Evolutionary conservation across 2,329 filamentous ascomycete species (phyloP), one percentile per base, ranked within the genome.

Genomic region (Cercospora sojina): DNA sequence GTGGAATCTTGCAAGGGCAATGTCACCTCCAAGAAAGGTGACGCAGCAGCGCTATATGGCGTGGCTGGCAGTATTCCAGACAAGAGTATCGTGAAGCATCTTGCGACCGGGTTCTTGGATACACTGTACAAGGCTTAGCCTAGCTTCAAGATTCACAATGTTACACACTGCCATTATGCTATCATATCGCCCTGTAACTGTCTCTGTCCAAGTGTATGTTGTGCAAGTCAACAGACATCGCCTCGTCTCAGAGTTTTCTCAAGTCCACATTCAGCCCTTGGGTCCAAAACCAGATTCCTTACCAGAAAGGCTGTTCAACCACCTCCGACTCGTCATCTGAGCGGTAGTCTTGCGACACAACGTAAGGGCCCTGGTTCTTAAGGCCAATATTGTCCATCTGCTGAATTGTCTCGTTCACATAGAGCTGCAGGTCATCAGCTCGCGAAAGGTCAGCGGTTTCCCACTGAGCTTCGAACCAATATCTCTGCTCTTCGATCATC

Each of bases 41-140:
- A 97, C 77, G 88, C 92, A 13, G 91, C 92, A 1, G 93, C 93
- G 4, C 81, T 99, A 69, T 99, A 99, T 79, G 95, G 95, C 63
- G 93, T 99, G 65, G 95, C 95, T 0, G 95, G 95, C 5, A 96
- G 91, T 75, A 80, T 99, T 79, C 95, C 95, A 1, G 96, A 99
- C 78, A 98, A 98, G 86, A 92, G 91, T 72, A 90, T 99, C 35
- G 93, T 99, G 32, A 91, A 92, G 71, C 92, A 96, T 74, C 81
- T 99, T 76, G 94, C 93, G 1, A 91, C 86, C 72, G 94, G 93
- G 0, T 99, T 98, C 80, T 83, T 98, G 76, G 93, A 98, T 81
- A 90, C 95, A 61, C 78, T 97, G 79, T 71, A 69, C 57, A 67
- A 69, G 65, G 66, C 64, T 5, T 70, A 67, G 43, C 51, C 59